These are phyloP conservation scores for Epichloe aotearoae DNA, from an alignment of 2,329 filamentous ascomycete species.

Conservation along the genomic window DNA sequence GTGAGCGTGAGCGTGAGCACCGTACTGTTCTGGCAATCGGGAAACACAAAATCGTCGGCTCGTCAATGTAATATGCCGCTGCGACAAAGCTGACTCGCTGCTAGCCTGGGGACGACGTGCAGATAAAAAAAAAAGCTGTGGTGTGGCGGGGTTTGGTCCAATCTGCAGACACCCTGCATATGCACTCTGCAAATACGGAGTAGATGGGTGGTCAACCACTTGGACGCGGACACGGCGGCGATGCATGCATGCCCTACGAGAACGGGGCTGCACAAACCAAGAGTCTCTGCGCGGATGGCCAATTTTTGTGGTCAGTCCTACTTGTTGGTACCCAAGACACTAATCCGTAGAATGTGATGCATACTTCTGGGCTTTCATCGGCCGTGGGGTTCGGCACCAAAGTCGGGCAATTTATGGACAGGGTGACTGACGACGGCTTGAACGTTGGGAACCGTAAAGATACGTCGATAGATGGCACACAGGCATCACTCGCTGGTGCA, in stretches of 20 bases:
- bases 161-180: conserved; percentile 3
- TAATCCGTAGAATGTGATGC: neutral
- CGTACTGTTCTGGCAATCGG: neutral
- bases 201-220: neutral
- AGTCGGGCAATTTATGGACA: neutral
- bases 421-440: too few relatives aligned
- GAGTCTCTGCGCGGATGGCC: neutral
- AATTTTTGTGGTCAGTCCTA: neutral
- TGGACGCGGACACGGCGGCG: neutral
- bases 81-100: neutral
- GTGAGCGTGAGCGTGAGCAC: neutral
- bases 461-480: too few relatives aligned
- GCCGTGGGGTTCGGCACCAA: neutral
- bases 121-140: neutral
- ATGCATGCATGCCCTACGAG: conserved; percentile 3
- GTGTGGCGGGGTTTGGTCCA: neutral
- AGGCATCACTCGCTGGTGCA: too few relatives aligned
- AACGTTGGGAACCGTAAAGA: too few relatives aligned
- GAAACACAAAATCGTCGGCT: neutral
- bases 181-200: neutral
- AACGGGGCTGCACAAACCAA: neutral
- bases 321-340: neutral
- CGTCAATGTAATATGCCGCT: neutral
- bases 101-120: neutral
- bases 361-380: neutral